Evolutionary conservation across 2,329 filamentous ascomycete species (phyloP), one percentile per base, ranked within the genome.

Genomic region (Penicillium nordicum): DNA sequence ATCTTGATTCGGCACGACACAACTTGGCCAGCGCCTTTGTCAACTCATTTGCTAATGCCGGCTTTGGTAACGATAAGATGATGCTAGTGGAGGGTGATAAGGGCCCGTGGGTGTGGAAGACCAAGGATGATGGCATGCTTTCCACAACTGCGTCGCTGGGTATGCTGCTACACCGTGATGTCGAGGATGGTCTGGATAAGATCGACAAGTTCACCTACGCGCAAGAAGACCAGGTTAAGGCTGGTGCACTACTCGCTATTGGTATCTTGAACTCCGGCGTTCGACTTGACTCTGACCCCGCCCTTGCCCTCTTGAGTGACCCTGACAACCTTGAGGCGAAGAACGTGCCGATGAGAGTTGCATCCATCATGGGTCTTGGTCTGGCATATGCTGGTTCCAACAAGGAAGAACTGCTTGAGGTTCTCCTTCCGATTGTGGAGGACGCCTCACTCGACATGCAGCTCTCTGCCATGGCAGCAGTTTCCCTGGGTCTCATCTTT

Each of bases 101-200:
- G 79, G 87, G 89, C 67, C 90, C 88, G 61, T 99, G 94, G 93
- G 90, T 99, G 5, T 99, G 92, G 91, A 99, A 97, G 80, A 97
- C 95, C 21, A 99, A 99, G 77, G 92, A 95, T 41, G 92, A 97
- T 69, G 94, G 94, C 62, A 96, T 96, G 92, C 83, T 96, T 76
- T 97, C 94, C 1, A 97, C 93, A 0, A 89, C 95, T 38, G 95
- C 95, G 5, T 97, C 94, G 0, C 78, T 97, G 65, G 94, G 94
- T 69, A 93, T 94, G 67, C 81, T 99, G 18, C 81, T 96, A 71
- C 84, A 96, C 69, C 96, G 94, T 90, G 93, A 99, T 69, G 88
- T 96, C 23, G 93, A 97, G 69, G 87, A 85, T 63, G 94, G 93
- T 53, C 80, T 99, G 52, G 91, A 96, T 73, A 93, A 92, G 77